Evolutionary conservation across 2,329 filamentous ascomycete genomes (phyloP).

Genomic region (Trichoderma sp.): DNA sequence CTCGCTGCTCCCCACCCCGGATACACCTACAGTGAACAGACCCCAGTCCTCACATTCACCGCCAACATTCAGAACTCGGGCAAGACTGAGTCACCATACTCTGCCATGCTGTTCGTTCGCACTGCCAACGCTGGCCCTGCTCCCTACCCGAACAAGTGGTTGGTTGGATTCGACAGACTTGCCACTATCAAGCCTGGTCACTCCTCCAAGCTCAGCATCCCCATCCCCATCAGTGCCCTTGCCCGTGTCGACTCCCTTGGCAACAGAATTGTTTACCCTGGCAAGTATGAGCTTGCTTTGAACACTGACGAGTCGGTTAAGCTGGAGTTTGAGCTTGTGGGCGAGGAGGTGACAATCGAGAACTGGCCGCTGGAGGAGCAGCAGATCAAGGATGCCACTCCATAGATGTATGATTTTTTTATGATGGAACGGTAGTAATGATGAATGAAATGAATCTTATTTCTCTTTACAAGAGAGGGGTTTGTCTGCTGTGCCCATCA

Average conservation of each 20-base stretch:
- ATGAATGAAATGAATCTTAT: background rate
- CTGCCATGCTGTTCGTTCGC: slow-evolving; percentile 48
- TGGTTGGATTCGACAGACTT: slow-evolving; percentile 49
- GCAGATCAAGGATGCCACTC: background rate
- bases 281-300: slow-evolving; percentile 45
- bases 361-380: slow-evolving; percentile 7
- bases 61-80: slow-evolving; percentile 48
- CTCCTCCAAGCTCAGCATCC: slow-evolving; percentile 27
- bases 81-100: slow-evolving; percentile 47
- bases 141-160: slow-evolving; percentile 51
- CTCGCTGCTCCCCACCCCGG: background rate
- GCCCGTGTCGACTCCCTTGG: slow-evolving; percentile 49
- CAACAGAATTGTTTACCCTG: slow-evolving; percentile 51
- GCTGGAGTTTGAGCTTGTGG: slow-evolving; percentile 46
- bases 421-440: background rate
- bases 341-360: slow-evolving; percentile 25
- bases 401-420: background rate
- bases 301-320: slow-evolving; percentile 42
- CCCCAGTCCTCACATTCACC: slow-evolving; percentile 15
- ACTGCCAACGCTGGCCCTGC: slow-evolving; percentile 42
- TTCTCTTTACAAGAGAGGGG: background rate
- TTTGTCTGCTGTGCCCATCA: background rate
- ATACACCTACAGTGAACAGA: slow-evolving; percentile 12
- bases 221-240: slow-evolving; percentile 45
- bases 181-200: slow-evolving; percentile 35